Evolutionary conservation across 805 yeast species (phyloP).

Genomic region (Phaffomyces thermotolerans): DNA sequence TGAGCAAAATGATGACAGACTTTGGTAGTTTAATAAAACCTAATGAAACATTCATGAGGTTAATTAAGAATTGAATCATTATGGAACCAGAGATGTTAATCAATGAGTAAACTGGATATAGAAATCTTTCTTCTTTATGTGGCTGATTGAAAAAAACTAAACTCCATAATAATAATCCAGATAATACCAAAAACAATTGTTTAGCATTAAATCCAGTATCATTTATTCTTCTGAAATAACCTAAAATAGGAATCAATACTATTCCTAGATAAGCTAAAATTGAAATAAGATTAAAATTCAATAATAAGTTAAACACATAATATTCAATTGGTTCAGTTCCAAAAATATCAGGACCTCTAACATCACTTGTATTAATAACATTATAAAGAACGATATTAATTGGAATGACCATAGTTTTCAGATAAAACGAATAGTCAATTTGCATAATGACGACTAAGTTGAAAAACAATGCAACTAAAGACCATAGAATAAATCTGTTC

Average conservation of each 20-base stretch:
- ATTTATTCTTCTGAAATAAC: constrained; percentile 8
- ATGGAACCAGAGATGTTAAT: constrained; percentile 58
- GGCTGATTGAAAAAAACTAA: constrained; percentile 65
- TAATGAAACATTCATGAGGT: constrained; percentile 1
- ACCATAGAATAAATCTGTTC: constrained; percentile 18
- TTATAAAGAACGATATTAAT: constrained; percentile 78
- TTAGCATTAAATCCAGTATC: constrained; percentile 3
- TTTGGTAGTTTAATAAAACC: not conserved
- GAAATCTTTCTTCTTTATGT: constrained; percentile 88
- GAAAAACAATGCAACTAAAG: constrained; percentile 18
- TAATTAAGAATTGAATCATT: constrained; percentile 24
- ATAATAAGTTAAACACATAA: constrained; percentile 57
- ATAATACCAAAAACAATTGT: constrained; percentile 22
- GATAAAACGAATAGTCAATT: constrained; percentile 59
- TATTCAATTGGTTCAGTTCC: constrained; percentile 78
- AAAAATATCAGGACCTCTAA: constrained; percentile 82
- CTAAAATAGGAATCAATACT: constrained; percentile 22
- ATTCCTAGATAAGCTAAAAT: constrained; percentile 36
- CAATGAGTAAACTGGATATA: constrained; percentile 78
- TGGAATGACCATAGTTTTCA: constrained; percentile 60
- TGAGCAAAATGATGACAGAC: not conserved
- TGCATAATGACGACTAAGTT: constrained; percentile 25
- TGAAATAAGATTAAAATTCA: constrained; percentile 64
- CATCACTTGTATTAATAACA: constrained; percentile 56
- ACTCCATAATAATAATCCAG: constrained; percentile 62